These are phyloP conservation scores for Akebia trifoliata DNA, from an alignment of 164 flowering plant species.

Conservation along the genomic window DNA sequence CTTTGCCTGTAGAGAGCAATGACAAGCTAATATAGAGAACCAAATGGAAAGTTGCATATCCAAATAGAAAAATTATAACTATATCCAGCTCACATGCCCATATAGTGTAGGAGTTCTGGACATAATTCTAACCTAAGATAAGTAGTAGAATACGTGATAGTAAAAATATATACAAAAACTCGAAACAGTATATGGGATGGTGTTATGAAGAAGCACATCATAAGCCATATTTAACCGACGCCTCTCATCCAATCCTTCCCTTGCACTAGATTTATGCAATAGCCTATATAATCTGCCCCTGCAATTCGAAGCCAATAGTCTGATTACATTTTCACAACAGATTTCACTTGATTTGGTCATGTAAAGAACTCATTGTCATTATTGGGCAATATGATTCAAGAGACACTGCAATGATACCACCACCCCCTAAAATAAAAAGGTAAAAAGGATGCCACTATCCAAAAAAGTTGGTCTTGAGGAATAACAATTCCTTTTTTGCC, in stretches of 20 bases:
- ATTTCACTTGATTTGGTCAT: not conserved
- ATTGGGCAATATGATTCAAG: not conserved
- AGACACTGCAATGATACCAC: not conserved
- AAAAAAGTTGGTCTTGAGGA: constrained; percentile 2
- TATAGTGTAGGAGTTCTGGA: no score
- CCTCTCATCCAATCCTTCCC: constrained; percentile 76
- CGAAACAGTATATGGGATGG: not conserved
- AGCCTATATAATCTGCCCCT: constrained; percentile 92
- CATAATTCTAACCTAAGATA: no score
- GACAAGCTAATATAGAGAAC: not conserved
- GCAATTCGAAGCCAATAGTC: constrained; percentile 23
- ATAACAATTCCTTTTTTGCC: no score
- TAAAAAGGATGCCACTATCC: not conserved
- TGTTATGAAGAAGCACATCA: constrained; percentile 49
- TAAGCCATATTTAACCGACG: constrained; percentile 85
- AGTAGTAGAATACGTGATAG: no score
- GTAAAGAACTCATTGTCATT: not conserved
- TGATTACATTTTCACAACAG: not conserved
- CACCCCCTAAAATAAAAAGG: not conserved
- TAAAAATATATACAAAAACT: not conserved
- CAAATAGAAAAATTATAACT: no score
- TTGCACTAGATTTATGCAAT: constrained; percentile 72
- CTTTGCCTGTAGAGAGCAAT: constrained; percentile 58
- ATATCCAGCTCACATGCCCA: no score
- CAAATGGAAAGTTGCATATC: no score